A percentile compares a stretch with the other conserved stretches of the same genome.
Evolutionary conservation across 305 asterid genomes (phyloP).

Genomic region (Fraxinus latifolia): DNA sequence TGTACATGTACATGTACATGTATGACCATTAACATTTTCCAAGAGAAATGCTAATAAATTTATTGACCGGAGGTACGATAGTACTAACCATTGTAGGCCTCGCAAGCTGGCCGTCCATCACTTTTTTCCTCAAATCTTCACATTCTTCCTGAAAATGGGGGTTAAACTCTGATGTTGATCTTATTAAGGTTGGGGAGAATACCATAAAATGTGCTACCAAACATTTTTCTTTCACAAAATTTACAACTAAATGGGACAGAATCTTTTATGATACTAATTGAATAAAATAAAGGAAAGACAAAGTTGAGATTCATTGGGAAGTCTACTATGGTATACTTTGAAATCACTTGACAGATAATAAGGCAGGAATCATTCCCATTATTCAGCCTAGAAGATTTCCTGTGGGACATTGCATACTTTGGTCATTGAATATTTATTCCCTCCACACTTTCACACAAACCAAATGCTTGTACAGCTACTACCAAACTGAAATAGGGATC

Average conservation of each 20-base stretch:
- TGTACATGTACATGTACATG: not conserved
- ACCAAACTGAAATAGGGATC: not conserved
- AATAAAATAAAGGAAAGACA: not conserved
- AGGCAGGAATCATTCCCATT: not conserved
- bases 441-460: not conserved
- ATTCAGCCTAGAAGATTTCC: not conserved
- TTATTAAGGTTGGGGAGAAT: not conserved
- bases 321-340: not conserved
- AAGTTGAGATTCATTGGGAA: not conserved
- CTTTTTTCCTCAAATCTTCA: slow-evolving; percentile 40
- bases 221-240: not conserved
- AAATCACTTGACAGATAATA: not conserved
- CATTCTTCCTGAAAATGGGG: slow-evolving; percentile 56
- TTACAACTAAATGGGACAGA: not conserved
- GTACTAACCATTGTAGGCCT: slow-evolving; percentile 61
- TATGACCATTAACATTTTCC: slow-evolving; percentile 14
- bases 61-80: slow-evolving; percentile 6
- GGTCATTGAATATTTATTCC: not conserved
- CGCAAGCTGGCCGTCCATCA: slow-evolving; percentile 44
- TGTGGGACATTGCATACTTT: not conserved
- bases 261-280: not conserved
- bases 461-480: not conserved
- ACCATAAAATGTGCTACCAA: not conserved
- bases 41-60: slow-evolving; percentile 9
- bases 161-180: not conserved